These are phyloP conservation scores for Dendrobium nobile DNA, from an alignment of 106 monocot genomes.

Conservation along the genomic window DNA sequence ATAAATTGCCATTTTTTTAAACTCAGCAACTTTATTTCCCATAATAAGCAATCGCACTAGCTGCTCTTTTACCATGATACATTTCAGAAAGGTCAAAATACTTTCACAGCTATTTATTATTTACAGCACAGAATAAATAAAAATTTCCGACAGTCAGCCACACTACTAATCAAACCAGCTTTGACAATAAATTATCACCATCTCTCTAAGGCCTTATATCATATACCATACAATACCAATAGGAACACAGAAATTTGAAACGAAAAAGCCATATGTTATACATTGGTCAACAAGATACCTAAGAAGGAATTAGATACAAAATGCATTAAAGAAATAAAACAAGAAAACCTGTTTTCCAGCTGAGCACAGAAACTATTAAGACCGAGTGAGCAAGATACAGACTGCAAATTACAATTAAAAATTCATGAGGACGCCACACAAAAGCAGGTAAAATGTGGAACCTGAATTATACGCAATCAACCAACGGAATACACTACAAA, in stretches of 20 bases:
- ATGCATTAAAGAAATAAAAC: background rate
- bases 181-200: background rate
- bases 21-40: background rate
- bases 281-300: background rate
- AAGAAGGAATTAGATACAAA: background rate
- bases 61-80: background rate
- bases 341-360: conserved; percentile 67
- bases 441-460: background rate
- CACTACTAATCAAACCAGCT: background rate
- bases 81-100: background rate
- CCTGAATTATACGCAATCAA: background rate
- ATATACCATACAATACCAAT: background rate
- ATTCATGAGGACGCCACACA: background rate
- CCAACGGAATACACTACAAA: background rate
- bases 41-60: conserved; percentile 1
- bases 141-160: background rate
- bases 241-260: background rate
- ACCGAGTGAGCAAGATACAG: conserved; percentile 57
- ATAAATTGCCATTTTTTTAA: background rate
- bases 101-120: background rate
- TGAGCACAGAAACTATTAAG: conserved; percentile 63
- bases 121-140: conserved; percentile 1
- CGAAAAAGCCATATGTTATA: background rate
- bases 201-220: background rate
- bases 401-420: conserved; percentile 41